phyloP scores from a whole-genome alignment of 1,139 yeast genomes.

The Meyerozyma smithsonii region DNA sequence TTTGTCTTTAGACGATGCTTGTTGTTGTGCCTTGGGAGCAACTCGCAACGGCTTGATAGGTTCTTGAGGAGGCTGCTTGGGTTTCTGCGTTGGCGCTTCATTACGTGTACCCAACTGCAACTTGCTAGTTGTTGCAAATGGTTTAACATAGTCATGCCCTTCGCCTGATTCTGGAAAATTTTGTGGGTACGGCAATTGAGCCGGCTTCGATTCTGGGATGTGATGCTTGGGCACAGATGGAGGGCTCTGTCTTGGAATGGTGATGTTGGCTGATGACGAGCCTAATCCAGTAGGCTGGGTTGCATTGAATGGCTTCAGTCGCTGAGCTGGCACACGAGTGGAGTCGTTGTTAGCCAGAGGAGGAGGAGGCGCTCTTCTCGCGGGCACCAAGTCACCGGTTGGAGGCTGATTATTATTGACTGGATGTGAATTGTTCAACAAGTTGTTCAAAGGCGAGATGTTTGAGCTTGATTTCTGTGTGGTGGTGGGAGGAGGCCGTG shows the following conservation, averaged over 20 bases:
- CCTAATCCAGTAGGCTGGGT: constrained; percentile 21
- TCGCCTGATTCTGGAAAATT: constrained; percentile 9
- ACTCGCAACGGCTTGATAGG: constrained; percentile 13
- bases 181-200: constrained; percentile 30
- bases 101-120: constrained; percentile 1
- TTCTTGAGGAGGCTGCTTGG: constrained; percentile 5
- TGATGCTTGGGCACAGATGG: constrained; percentile 24
- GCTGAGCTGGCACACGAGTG: not conserved
- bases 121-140: constrained; percentile 13
- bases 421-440: constrained; percentile 24
- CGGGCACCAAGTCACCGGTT: constrained; percentile 34
- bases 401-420: constrained; percentile 7
- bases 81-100: not conserved
- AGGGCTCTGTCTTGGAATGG: constrained; percentile 29
- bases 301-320: constrained; percentile 6
- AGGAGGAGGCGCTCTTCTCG: constrained; percentile 47
- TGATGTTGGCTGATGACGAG: constrained; percentile 9
- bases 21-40: constrained; percentile 10
- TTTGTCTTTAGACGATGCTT: constrained; percentile 4
- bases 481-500: constrained; percentile 42
- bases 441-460: constrained; percentile 32
- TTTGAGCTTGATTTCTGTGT: constrained; percentile 23
- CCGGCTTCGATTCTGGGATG: constrained; percentile 20
- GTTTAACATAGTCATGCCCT: constrained; percentile 7
- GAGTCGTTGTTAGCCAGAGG: constrained; percentile 22